These are phyloP conservation scores for Liquidambar formosana DNA, from an alignment of 164 flowering plant genomes.

Conservation along the genomic window DNA sequence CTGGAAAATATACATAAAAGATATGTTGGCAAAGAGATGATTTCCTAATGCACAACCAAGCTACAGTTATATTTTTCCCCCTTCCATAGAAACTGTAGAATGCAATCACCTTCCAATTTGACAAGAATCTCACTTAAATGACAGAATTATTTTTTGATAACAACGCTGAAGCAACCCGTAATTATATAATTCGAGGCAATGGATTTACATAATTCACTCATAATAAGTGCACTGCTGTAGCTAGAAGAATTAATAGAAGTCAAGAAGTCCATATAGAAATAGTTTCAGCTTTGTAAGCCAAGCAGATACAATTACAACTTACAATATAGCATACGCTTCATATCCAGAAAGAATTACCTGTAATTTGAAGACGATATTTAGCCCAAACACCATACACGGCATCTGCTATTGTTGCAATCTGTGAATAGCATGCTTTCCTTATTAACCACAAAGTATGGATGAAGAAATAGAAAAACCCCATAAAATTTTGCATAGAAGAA, in stretches of 20 bases:
- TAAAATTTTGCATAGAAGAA: neutral
- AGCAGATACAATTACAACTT: neutral
- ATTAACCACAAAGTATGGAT: neutral
- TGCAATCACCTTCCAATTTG: neutral
- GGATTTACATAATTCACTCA: too few species aligned
- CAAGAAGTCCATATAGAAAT: neutral
- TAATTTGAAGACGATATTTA: constrained; percentile 66
- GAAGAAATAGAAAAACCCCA: neutral
- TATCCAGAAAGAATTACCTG: constrained; percentile 35
- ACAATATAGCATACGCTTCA: neutral
- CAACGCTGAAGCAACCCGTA: too few species aligned
- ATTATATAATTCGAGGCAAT: too few species aligned
- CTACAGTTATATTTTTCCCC: too few species aligned
- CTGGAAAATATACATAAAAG: neutral
- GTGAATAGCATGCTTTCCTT: constrained; percentile 3
- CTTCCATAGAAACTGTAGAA: neutral
- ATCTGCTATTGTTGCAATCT: constrained; percentile 61
- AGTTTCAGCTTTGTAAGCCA: neutral
- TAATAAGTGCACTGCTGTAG: too few species aligned
- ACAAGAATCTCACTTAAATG: neutral
- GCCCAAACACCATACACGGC: constrained; percentile 68
- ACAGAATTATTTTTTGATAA: neutral
- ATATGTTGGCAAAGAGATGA: neutral
- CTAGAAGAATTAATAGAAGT: neutral
- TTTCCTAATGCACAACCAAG: neutral